Percentiles rank a stretch among this genome's conserved stretches.
These are phyloP conservation scores for Imleria badia DNA, from an alignment of 768 basidiomycete genomes.

Conservation along the genomic window DNA sequence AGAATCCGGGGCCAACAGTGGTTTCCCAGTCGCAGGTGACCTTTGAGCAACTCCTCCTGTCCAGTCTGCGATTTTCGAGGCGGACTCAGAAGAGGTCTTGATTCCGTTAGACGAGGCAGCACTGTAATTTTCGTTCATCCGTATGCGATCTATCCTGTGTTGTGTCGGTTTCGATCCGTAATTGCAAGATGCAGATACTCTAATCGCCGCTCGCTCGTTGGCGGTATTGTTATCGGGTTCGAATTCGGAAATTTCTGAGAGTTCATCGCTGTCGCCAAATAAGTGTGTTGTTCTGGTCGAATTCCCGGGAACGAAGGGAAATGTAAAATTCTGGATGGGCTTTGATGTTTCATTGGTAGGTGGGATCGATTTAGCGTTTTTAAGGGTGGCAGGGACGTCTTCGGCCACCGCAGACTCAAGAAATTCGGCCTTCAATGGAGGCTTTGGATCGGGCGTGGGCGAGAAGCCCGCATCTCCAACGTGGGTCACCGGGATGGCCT, in stretches of 20 bases:
- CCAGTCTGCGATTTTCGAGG: neutral
- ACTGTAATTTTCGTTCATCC: conserved; percentile 12
- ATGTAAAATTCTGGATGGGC: neutral
- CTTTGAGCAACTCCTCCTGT: neutral
- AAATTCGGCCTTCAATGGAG: neutral
- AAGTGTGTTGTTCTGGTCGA: neutral
- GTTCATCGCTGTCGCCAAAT: conserved; percentile 23
- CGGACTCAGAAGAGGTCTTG: neutral
- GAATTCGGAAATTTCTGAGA: conserved; percentile 37
- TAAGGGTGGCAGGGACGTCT: neutral
- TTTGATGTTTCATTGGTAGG: neutral
- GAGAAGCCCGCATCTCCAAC: neutral
- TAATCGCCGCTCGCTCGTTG: neutral
- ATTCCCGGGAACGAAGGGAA: neutral
- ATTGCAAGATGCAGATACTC: neutral
- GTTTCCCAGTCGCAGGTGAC: neutral
- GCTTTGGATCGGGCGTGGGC: neutral
- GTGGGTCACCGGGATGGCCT: neutral
- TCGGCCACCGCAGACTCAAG: neutral
- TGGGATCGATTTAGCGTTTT: neutral
- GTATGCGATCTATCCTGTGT: neutral
- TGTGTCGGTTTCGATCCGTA: neutral
- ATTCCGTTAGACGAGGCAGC: neutral
- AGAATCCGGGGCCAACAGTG: neutral
- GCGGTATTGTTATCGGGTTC: conserved; percentile 8